Evolutionary conservation across 371 early-diverging fungal species (phyloP).

Genomic region (Mortierella sp.): DNA sequence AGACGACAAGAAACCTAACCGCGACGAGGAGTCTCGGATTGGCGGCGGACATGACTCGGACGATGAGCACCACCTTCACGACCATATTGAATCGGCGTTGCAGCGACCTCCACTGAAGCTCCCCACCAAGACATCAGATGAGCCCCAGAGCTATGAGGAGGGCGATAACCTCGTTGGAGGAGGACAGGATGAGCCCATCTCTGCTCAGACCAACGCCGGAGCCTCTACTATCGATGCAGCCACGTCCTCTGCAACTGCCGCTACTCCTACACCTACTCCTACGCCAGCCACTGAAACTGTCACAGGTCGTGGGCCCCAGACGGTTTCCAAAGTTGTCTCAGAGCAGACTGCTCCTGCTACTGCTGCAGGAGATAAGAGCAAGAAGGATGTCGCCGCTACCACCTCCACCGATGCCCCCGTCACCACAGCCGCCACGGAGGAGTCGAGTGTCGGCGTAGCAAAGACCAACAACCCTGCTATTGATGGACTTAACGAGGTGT

Average conservation of each 20-base stretch:
- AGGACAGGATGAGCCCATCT: constrained; percentile 44
- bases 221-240: too few relatives aligned
- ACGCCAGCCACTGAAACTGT: not conserved
- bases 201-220: not conserved
- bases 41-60: constrained; percentile 16
- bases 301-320: not conserved
- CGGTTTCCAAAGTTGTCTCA: not conserved
- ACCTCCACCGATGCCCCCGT: not conserved
- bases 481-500: constrained; percentile 45
- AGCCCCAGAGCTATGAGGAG: constrained; percentile 35
- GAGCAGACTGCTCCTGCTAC: not conserved
- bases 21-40: constrained; percentile 22
- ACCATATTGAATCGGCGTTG: constrained; percentile 33
- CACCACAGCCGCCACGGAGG: not conserved
- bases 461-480: constrained; percentile 26
- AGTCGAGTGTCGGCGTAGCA: not conserved
- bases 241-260: too few relatives aligned
- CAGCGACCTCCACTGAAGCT: constrained; percentile 40
- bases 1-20: constrained; percentile 4
- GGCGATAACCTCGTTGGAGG: constrained; percentile 53
- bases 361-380: too few relatives aligned
- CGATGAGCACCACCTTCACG: constrained; percentile 30
- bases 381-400: too few relatives aligned
- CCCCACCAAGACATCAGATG: constrained; percentile 36
- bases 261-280: not conserved